A percentile compares a stretch with the other conserved stretches of the same genome.
Conservation (phyloP, 2,329 filamentous ascomycete species). For the Tolypocladium cylindrosporum region DNA sequence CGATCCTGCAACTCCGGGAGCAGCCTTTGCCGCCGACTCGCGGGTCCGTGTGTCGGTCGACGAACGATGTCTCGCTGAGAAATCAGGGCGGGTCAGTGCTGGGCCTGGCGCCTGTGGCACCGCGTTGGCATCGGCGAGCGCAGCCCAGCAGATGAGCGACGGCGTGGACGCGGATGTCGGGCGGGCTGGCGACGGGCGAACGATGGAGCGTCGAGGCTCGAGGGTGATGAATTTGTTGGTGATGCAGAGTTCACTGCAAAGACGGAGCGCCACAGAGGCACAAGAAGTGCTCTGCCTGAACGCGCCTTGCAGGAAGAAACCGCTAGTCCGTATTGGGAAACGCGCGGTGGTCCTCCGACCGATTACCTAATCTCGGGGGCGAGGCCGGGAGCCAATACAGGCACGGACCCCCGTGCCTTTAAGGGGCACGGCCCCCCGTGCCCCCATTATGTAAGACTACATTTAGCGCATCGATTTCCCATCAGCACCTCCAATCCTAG, state of each 20-base stretch:
- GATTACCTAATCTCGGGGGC: not conserved
- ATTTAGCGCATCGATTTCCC: no score
- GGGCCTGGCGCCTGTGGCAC: slow-evolving; percentile 22
- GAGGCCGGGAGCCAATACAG: no score
- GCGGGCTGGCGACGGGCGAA: not conserved
- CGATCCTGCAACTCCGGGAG: not conserved
- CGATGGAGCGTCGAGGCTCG: not conserved
- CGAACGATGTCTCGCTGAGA: slow-evolving; percentile 1
- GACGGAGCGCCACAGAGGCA: not conserved
- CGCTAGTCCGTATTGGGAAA: not conserved
- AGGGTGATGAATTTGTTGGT: not conserved
- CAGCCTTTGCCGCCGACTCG: not conserved
- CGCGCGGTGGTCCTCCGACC: not conserved
- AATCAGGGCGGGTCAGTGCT: slow-evolving; percentile 19
- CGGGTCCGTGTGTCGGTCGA: not conserved
- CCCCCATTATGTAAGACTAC: no score
- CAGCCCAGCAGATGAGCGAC: slow-evolving; percentile 11
- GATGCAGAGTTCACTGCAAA: not conserved
- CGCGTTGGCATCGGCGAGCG: slow-evolving; percentile 20
- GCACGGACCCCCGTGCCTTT: no score
- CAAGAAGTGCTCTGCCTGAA: not conserved
- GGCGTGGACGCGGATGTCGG: not conserved
- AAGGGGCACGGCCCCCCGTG: no score
- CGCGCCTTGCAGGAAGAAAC: not conserved
- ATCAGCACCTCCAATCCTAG: no score